Base-by-base conservation (phyloP, 2,329 filamentous ascomycete genomes). In the Aspergillus latus region DNA sequence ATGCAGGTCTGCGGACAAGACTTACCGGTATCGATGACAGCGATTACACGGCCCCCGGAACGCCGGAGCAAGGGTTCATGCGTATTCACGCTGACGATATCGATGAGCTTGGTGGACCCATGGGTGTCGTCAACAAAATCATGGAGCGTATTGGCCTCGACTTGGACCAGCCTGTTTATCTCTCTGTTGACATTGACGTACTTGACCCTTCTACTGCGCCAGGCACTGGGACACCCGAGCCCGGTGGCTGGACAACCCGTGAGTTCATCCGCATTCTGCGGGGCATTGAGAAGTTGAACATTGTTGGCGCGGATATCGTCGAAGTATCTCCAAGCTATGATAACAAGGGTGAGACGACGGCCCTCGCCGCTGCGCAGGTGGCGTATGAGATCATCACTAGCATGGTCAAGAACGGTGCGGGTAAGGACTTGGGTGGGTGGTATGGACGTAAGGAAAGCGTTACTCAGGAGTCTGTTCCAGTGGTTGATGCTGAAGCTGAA, bases 241-340 rank as follows among this genome's bases (percentile, higher is more conserved):
- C 91, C 0, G 92, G 92, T 56, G 92, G 92, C 37, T 96, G 92
- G 92, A 94, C 90, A 5, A 95, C 89, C 16, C 80, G 92, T 50
- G 92, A 96, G 78, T 79, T 96, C 64, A 93, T 96, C 61, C 80
- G 88, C 10, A 90, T 96, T 56, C 74, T 96, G 69, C 80, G 91
- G 32, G 91, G 90, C 0, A 83, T 96, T 42, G 92, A 96, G 76
- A 83, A 73, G 60, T 72, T 96, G 70, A 96, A 96, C 68, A 76
- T 96, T 3, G 89, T 96, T 3, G 92, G 91, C 1, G 92, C 91
- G 0, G 92, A 96, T 74, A 84, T 96, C 48, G 92, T 97, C 4
- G 92, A 96, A 79, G 90, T 95, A 7, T 85, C 88, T 43, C 92
- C 92, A 0, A 88, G 88, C 10, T 96, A 95, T 69, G 90, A 96